Conservation (phyloP, 345 rosid genomes). For the Draba incana region DNA sequence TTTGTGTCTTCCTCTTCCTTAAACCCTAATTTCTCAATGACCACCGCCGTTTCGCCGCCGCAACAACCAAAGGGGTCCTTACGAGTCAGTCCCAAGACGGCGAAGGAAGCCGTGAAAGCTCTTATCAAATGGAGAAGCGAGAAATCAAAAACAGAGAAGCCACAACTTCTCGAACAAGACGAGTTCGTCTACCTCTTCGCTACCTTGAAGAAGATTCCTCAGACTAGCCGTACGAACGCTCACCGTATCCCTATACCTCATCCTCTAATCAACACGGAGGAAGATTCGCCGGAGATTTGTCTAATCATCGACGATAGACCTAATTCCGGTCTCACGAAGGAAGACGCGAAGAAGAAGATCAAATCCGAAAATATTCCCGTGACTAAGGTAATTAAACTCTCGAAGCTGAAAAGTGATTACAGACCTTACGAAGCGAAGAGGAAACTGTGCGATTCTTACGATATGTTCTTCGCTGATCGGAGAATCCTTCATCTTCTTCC, state of each 20-base stretch:
- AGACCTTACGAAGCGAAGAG: constrained; percentile 35
- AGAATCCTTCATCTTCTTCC: constrained; percentile 56
- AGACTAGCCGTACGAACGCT: constrained; percentile 54
- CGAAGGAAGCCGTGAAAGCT: constrained; percentile 49
- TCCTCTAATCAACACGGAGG: constrained; percentile 46
- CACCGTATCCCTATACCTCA: constrained; percentile 58
- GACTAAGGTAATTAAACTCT: constrained; percentile 64
- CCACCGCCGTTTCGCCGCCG: constrained; percentile 35
- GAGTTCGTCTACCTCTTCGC: constrained; percentile 62
- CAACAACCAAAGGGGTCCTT: constrained; percentile 23
- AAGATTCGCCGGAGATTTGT: constrained; percentile 61
- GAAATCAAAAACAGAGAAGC: constrained; percentile 51
- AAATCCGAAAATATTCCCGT: constrained; percentile 62
- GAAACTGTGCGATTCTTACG: constrained; percentile 45
- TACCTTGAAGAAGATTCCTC: constrained; percentile 73
- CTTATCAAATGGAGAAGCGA: constrained; percentile 61
- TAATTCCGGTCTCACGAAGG: constrained; percentile 66
- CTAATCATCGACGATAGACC: constrained; percentile 74
- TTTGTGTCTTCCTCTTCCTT: constrained; percentile 10
- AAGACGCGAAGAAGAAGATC: constrained; percentile 61
- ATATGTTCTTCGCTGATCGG: constrained; percentile 41
- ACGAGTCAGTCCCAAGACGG: constrained; percentile 44
- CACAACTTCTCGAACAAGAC: constrained; percentile 72
- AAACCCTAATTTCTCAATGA: constrained; percentile 42
- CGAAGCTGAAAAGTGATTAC: constrained; percentile 50